Base-by-base conservation (phyloP, 306 rosid genomes). In the Lathyrus tuberosus region DNA sequence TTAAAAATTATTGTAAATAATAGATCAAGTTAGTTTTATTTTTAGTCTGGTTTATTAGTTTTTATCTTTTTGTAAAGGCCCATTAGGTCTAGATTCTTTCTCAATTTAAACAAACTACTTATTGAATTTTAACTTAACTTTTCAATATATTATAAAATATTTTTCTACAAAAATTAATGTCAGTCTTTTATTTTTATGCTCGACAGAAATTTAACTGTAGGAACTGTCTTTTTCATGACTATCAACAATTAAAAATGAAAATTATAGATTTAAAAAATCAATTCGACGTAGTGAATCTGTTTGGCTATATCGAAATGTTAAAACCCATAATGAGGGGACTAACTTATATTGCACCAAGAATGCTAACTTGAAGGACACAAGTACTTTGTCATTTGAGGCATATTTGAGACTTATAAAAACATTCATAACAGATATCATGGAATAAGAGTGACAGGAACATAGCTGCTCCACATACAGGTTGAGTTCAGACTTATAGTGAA, bases 371-470 rank as follows among this genome's bases (percentile, higher is more conserved):
- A 70, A 75, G 71, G 24, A 20, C 31, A 59, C 6, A 16, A 7
- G 54, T 53, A 30, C 26, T 31, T 62, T 53, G 53, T 67, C 8
- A 54, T 71, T 62, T 54, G 8, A 72, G 70, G 63, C 62, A 59
- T 10, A 72, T 71, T 62, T 54, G 10, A 77, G 72, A 70, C 62
- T 67, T 42, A 42, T 59, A 54, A 67, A 57, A 74, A 42, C 65
- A 51, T 37, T 43, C 31, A 26, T 28, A 47, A 54, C 54, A 35
- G 24, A n/a, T 63, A 69, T 65, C 35, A 71, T 37, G 54, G 74
- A 76, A 53, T 26, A 17, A 68, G 44, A 41, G 33, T 53, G 52
- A 60, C 59, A 22, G 44, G 56, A 69, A 71, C 44, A 33, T 30
- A 62, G 68, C 42, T 58, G 18, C 33, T 69, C 48, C 59, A 69